Base-by-base conservation (phyloP, 2,329 filamentous ascomycete genomes). In the Colletotrichum sp. region DNA sequence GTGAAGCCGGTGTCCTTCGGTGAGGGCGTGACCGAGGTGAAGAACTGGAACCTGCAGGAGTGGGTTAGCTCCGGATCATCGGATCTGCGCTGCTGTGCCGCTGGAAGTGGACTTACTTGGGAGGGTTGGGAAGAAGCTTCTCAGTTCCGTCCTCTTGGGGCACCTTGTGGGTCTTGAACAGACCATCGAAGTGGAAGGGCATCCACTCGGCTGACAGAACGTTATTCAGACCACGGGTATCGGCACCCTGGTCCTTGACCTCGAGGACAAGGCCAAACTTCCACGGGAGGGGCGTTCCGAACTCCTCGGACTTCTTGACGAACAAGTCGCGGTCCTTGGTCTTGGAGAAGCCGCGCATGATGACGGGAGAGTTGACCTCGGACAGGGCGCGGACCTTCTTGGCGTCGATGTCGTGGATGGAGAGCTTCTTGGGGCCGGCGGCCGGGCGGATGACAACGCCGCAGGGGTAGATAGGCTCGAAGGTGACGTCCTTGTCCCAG, bases 131-230 rank as follows among this genome's bases (percentile, higher is more conserved):
- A 3, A 87, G 80, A 1, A 83, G 77, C n/a, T 82, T 82, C n/a
- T 85, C 85, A 8, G 85, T 84, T 1, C 86, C 88, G 2, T 85
- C 80, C 3, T 83, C 82, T 3, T 86, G 82, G 0, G 72, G 80
- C 24, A 84, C 79, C 68, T 87, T 87, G 12, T 85, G 84, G 0
- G 89, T 88, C 79, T 91, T 91, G 84, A 91, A 92, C 32, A 91
- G 81, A 0, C 90, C 90, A 66, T 92, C 90, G 48, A 87, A 92
- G 77, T 92, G 90, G 80, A 90, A 90, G 0, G 90, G 90, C 89
- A 91, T 90, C 76, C 87, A 87, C 74, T 91, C 89, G 3, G 86
- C 84, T 0, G 88, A 90, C 3, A 90, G 83, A 4, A 91, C 88
- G 55, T 90, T 91, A 77, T 91, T 91, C 24, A 87, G 81, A 1